phyloP scores from a whole-genome alignment of 2,329 filamentous ascomycete species.

The Exophiala spinifera region DNA sequence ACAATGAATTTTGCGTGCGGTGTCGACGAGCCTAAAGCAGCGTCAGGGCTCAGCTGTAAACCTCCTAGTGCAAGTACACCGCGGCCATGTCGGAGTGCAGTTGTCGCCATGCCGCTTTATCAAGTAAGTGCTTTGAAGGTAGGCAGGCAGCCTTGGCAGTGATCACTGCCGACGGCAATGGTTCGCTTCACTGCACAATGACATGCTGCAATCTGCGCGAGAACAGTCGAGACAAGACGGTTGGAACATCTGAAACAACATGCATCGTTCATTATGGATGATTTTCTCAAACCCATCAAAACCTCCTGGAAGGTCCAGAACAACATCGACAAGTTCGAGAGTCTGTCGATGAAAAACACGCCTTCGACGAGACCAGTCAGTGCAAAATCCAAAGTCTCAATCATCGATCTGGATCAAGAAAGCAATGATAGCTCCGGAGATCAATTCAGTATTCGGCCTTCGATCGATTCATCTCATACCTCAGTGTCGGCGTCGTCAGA shows the following conservation, averaged over 20 bases:
- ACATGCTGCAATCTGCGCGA: too few relatives aligned
- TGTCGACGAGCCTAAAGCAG: too few relatives aligned
- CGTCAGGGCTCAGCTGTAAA: too few relatives aligned
- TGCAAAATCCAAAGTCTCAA: constrained; percentile 22
- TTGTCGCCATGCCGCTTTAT: too few relatives aligned
- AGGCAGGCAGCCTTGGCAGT: too few relatives aligned
- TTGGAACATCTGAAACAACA: background rate
- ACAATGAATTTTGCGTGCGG: too few relatives aligned
- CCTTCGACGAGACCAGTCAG: constrained; percentile 4
- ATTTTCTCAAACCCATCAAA: constrained; percentile 52
- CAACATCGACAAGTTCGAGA: constrained; percentile 39
- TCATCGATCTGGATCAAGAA: constrained; percentile 18
- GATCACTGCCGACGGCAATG: too few relatives aligned
- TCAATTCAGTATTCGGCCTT: constrained; percentile 16
- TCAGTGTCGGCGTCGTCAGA: constrained; percentile 22
- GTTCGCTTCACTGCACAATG: too few relatives aligned
- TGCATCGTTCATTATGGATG: constrained; percentile 48
- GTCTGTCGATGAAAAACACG: constrained; percentile 31
- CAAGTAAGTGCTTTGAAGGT: too few relatives aligned
- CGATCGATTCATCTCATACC: constrained; percentile 34
- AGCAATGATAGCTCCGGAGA: constrained; percentile 10
- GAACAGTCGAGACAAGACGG: too few relatives aligned
- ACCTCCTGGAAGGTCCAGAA: constrained; percentile 52
- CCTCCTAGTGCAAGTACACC: too few relatives aligned
- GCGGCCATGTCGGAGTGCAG: too few relatives aligned